Evolutionary conservation across 176 grass and related monocot species (phyloP).

Genomic region (Eremochloa ophiuroides): DNA sequence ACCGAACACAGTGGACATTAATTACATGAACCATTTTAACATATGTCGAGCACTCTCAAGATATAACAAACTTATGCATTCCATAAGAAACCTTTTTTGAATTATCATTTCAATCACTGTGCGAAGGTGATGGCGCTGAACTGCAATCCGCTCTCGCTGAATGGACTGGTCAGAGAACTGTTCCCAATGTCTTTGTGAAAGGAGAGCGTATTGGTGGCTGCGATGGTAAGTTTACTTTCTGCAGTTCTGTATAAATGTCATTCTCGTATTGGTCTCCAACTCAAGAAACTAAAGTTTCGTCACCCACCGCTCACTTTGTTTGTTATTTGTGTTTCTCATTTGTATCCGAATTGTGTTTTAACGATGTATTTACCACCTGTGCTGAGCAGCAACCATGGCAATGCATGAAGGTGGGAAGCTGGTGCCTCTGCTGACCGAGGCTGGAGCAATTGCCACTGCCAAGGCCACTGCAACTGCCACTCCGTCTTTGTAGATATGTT

Average conservation of each 20-base stretch:
- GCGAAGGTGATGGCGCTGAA: slow-evolving; percentile 48
- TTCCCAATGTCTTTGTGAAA: slow-evolving; percentile 59
- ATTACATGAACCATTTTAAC: neutral
- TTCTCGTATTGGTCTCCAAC: neutral
- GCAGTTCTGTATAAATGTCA: neutral
- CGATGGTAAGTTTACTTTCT: slow-evolving; percentile 29
- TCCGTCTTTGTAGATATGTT: slow-evolving; percentile 19
- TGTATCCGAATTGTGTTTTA: neutral
- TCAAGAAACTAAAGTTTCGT: neutral
- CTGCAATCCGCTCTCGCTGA: slow-evolving; percentile 43
- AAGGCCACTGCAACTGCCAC: neutral
- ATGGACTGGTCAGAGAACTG: slow-evolving; percentile 58
- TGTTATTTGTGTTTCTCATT: too few relatives aligned
- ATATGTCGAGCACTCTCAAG: neutral
- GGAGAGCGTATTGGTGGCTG: slow-evolving; percentile 63
- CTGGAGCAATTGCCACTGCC: slow-evolving; percentile 29
- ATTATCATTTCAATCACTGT: neutral
- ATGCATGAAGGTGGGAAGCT: slow-evolving; percentile 40
- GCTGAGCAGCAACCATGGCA: slow-evolving; percentile 15
- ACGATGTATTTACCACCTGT: neutral
- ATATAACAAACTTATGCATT: neutral
- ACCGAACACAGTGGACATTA: neutral
- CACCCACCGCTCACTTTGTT: neutral
- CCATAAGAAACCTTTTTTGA: neutral
- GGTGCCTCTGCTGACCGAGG: slow-evolving; percentile 54